Percentiles rank a stretch among this genome's conserved stretches.
phyloP scores from a whole-genome alignment of 371 early-diverging fungal genomes.

The Rhizopus delemar region DNA sequence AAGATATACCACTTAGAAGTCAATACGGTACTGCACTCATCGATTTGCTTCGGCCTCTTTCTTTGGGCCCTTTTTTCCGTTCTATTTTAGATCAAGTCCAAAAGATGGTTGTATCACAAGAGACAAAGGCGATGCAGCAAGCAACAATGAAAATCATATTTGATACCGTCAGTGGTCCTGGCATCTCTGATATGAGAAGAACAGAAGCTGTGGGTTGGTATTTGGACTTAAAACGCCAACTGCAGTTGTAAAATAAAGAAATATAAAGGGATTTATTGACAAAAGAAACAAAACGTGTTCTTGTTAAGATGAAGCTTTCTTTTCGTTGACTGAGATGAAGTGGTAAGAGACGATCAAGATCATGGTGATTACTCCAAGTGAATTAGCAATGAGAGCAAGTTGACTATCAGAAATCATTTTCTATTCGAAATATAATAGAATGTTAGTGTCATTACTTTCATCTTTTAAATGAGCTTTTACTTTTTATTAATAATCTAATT shows the following conservation, averaged over 20 bases:
- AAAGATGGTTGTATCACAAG: conserved; percentile 24
- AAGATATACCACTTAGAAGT: conserved; percentile 27
- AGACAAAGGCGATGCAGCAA: conserved; percentile 25
- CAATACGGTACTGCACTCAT: conserved; percentile 39
- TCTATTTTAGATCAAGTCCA: conserved; percentile 29
- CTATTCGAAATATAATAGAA: background rate
- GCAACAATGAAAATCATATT: conserved; percentile 46
- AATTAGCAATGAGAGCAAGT: conserved; percentile 57
- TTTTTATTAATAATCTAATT: no score
- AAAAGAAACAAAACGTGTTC: background rate
- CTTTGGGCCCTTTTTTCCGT: conserved; percentile 51
- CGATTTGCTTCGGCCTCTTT: conserved; percentile 49
- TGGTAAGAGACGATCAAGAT: conserved; percentile 61
- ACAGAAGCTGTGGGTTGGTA: conserved; percentile 55
- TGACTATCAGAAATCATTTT: conserved; percentile 59
- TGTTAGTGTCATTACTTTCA: no score
- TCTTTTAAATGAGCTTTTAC: no score
- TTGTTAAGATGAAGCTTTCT: conserved; percentile 9
- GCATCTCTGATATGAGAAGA: conserved; percentile 53
- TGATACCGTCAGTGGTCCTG: conserved; percentile 52
- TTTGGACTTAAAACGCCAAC: conserved; percentile 38
- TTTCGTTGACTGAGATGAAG: conserved; percentile 53
- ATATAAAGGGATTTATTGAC: background rate
- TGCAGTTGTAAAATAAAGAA: conserved; percentile 10
- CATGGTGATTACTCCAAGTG: conserved; percentile 60